Conservation (phyloP, 225 moss, liverwort and hornwort genomes). For the Sphagnum contortum region DNA sequence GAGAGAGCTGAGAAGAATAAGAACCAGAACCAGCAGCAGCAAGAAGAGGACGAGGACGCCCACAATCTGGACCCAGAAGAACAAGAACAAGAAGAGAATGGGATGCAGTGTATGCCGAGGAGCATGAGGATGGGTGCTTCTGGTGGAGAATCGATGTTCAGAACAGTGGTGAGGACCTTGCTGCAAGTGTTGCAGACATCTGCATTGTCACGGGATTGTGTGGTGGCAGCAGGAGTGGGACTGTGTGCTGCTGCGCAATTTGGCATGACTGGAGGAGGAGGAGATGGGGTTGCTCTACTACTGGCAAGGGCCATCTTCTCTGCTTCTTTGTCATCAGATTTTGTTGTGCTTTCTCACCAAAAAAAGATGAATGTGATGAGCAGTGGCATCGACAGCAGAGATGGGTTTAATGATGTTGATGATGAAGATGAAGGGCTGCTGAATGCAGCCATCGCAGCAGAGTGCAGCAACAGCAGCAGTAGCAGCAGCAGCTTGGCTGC, state of each 20-base stretch:
- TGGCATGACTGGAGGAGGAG: slow-evolving; percentile 38
- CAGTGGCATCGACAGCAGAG: too few species aligned
- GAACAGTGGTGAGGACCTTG: slow-evolving; percentile 42
- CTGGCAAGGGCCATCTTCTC: slow-evolving; percentile 54
- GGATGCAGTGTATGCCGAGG: too few species aligned
- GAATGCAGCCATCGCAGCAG: slow-evolving; percentile 25
- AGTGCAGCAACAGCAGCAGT: not conserved
- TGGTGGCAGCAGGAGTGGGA: slow-evolving; percentile 94
- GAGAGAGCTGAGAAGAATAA: too few species aligned
- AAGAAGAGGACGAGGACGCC: too few species aligned
- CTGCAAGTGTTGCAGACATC: slow-evolving; percentile 80
- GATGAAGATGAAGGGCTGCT: slow-evolving; percentile 38
- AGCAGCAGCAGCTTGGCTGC: slow-evolving; percentile 33
- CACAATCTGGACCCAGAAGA: too few species aligned
- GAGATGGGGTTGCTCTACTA: slow-evolving; percentile 52
- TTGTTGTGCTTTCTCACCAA: slow-evolving; percentile 28
- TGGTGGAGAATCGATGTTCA: slow-evolving; percentile 34
- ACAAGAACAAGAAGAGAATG: too few species aligned
- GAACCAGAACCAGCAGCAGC: too few species aligned
- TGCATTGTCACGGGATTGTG: slow-evolving; percentile 80
- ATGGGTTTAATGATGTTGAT: slow-evolving; percentile 1
- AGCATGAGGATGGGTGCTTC: not conserved
- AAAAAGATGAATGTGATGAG: slow-evolving; percentile 10
- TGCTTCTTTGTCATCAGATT: slow-evolving; percentile 13
- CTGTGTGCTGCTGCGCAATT: slow-evolving; percentile 77